A percentile compares a stretch with the other conserved stretches of the same genome.
Evolutionary conservation across 177 flowering plant genomes (phyloP).

Genomic region (Vitis hybrid): DNA sequence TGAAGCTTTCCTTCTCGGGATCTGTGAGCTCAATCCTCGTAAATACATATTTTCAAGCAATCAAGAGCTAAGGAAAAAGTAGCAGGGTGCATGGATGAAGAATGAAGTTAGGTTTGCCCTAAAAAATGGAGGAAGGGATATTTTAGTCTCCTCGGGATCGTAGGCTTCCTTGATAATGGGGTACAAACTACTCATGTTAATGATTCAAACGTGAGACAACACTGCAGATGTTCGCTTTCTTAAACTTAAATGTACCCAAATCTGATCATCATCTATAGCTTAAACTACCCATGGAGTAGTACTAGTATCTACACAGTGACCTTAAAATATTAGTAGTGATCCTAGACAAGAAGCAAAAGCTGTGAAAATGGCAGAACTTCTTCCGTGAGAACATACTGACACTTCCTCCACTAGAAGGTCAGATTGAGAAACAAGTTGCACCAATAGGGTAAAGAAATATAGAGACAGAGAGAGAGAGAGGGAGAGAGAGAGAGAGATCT

Average conservation of each 20-base stretch:
- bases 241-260: neutral
- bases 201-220: neutral
- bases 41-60: neutral
- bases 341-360: neutral
- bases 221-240: neutral
- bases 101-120: neutral
- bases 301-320: neutral
- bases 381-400: neutral
- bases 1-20: too few relatives aligned
- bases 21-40: neutral
- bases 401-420: neutral
- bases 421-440: neutral
- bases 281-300: neutral
- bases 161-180: neutral
- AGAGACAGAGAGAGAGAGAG: too few relatives aligned
- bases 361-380: neutral
- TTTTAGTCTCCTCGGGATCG: conserved; percentile 4
- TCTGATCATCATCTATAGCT: neutral
- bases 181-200: neutral
- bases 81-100: neutral
- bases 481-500: too few relatives aligned
- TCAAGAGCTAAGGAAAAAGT: neutral
- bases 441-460: neutral
- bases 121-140: neutral
- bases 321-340: neutral